Conservation (phyloP, 2,329 filamentous ascomycete species). For the Fusarium sambucinum region DNA sequence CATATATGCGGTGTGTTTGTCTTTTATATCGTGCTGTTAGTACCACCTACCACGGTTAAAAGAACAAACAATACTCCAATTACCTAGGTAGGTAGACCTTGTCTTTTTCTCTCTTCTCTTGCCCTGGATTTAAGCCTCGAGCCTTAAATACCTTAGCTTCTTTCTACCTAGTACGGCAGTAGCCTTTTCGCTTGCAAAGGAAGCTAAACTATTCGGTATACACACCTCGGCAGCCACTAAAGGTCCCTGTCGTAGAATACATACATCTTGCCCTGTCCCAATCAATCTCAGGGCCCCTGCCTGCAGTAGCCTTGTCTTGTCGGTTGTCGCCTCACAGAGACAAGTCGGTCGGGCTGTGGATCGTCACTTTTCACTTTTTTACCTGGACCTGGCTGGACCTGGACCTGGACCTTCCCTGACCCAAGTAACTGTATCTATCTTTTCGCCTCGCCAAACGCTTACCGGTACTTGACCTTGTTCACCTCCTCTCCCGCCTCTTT, state of each 20-base stretch:
- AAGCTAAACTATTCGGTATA: conserved; percentile 25
- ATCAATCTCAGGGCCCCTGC: conserved; percentile 4
- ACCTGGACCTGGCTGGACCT: conserved; percentile 1
- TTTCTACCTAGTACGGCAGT: conserved; percentile 13
- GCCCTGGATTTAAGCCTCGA: conserved; percentile 31
- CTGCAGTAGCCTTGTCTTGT: conserved; percentile 10
- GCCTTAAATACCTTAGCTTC: conserved; percentile 29
- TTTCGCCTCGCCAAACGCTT: conserved; percentile 11
- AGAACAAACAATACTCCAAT: conserved; percentile 2
- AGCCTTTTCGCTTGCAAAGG: conserved; percentile 20
- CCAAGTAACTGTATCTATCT: conserved; percentile 8
- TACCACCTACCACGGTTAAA: background rate
- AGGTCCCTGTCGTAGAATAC: conserved; percentile 21
- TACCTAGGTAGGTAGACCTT: too few species aligned
- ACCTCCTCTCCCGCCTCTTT: conserved; percentile 2
- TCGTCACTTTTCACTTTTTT: conserved; percentile 49
- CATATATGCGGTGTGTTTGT: background rate
- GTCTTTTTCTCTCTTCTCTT: conserved; percentile 4
- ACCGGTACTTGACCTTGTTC: conserved; percentile 8
- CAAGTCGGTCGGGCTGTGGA: conserved; percentile 42
- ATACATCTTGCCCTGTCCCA: conserved; percentile 1
- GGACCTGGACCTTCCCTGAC: background rate
- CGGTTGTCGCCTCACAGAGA: conserved; percentile 33
- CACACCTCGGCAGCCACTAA: background rate
- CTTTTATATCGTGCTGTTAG: background rate